Evolutionary conservation across 139 green algal species (phyloP).

Genomic region (Coccomyxa sp.): DNA sequence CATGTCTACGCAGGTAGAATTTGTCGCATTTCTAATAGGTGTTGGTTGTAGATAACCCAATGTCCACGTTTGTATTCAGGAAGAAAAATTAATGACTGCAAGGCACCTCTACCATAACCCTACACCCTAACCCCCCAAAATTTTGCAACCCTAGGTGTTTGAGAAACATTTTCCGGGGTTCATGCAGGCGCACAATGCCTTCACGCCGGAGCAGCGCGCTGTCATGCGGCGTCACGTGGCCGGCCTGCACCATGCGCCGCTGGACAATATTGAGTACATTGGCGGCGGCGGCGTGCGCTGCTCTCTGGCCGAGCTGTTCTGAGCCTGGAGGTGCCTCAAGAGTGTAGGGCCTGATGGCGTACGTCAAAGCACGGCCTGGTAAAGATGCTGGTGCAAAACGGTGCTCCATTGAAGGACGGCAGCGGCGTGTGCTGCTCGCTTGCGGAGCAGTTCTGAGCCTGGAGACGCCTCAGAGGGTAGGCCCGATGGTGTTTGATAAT

Average conservation of each 20-base stretch:
- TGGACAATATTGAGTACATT: conserved; percentile 89
- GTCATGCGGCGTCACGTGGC: conserved; percentile 66
- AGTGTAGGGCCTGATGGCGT: neutral
- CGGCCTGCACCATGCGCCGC: conserved; percentile 74
- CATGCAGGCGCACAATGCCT: conserved; percentile 86
- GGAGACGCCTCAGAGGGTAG: neutral
- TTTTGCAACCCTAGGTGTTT: too few relatives aligned
- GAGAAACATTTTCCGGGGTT: too few relatives aligned
- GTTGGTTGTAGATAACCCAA: too few relatives aligned
- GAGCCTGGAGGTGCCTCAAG: neutral
- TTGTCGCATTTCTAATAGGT: too few relatives aligned
- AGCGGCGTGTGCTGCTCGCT: conserved; percentile 89
- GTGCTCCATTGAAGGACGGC: conserved; percentile 34
- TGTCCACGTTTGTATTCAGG: too few relatives aligned
- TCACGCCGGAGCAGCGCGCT: conserved; percentile 71
- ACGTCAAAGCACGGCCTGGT: neutral
- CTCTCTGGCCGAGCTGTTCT: conserved; percentile 89
- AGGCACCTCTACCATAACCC: too few relatives aligned
- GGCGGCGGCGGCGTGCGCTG: conserved; percentile 91
- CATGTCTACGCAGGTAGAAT: conserved; percentile 73
- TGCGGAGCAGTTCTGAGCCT: conserved; percentile 79
- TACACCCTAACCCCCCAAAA: too few relatives aligned
- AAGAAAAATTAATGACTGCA: too few relatives aligned
- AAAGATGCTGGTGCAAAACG: too few relatives aligned
- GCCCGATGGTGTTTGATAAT: neutral